phyloP scores from a whole-genome alignment of 495 filamentous ascomycete species.

The Cairneyella variabilis region DNA sequence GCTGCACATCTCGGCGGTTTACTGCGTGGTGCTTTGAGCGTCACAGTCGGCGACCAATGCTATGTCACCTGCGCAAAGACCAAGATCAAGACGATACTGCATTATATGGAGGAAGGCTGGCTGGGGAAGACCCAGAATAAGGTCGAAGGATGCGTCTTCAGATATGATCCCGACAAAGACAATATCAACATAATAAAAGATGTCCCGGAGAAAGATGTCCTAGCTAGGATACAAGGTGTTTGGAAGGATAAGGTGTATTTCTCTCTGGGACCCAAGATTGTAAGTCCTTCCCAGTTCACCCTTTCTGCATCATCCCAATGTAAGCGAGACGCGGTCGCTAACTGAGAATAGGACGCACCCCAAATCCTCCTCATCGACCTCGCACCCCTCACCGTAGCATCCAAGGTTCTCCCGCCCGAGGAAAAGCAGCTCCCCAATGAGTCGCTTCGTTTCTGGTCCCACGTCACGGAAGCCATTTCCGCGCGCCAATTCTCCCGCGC shows the following conservation, averaged over 20 bases:
- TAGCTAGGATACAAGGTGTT: constrained; percentile 77
- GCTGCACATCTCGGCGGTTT: constrained; percentile 89
- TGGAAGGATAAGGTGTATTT: constrained; percentile 65
- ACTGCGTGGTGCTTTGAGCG: constrained; percentile 72
- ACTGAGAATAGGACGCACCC: constrained; percentile 29
- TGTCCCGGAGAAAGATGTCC: constrained; percentile 75
- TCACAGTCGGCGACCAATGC: constrained; percentile 84
- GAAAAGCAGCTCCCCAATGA: constrained; percentile 83
- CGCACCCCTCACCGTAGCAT: constrained; percentile 66
- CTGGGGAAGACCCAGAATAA: constrained; percentile 85
- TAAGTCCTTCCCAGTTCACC: constrained; percentile 21
- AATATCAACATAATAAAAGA: constrained; percentile 74
- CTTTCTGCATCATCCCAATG: constrained; percentile 41
- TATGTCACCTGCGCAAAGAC: constrained; percentile 85
- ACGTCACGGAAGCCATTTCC: constrained; percentile 82
- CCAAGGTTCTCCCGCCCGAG: constrained; percentile 72
- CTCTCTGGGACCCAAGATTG: constrained; percentile 48
- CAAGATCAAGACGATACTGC: constrained; percentile 82
- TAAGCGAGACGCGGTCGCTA: neutral
- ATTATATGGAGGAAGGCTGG: constrained; percentile 95
- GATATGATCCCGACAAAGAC: constrained; percentile 79
- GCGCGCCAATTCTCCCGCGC: constrained; percentile 80
- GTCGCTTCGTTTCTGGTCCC: constrained; percentile 81
- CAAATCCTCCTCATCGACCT: constrained; percentile 79
- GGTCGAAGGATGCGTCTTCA: constrained; percentile 87